phyloP scores from a whole-genome alignment of 768 basidiomycete species.

The Psilocybe tampanensis region DNA sequence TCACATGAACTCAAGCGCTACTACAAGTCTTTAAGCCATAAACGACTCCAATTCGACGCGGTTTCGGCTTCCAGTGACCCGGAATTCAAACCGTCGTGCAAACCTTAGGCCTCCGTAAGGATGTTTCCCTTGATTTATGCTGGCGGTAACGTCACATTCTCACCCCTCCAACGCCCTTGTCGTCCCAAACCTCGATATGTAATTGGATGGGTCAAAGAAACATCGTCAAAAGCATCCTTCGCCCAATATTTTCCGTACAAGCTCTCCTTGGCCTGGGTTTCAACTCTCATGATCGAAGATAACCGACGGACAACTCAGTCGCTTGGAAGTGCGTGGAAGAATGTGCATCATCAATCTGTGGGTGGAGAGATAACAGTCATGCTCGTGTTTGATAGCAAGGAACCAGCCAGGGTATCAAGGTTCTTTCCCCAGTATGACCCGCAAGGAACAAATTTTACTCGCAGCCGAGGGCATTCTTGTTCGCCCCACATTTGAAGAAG shows the following conservation, averaged over 20 bases:
- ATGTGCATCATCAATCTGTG: neutral
- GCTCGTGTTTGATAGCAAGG: neutral
- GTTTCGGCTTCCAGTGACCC: neutral
- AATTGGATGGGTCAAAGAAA: neutral
- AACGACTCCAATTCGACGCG: neutral
- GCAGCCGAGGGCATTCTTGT: neutral
- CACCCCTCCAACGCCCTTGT: neutral
- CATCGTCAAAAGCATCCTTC: neutral
- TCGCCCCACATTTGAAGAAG: too few species aligned
- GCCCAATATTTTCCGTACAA: neutral
- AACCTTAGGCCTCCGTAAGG: neutral
- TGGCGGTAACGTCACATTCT: neutral
- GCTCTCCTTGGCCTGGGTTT: neutral
- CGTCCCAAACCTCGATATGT: neutral
- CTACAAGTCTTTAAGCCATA: neutral
- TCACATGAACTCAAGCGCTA: neutral
- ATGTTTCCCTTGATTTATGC: neutral
- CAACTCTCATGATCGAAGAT: neutral
- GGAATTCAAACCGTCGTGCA: neutral
- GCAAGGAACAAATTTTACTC: neutral
- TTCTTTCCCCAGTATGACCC: neutral
- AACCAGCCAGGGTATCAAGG: neutral
- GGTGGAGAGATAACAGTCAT: neutral
- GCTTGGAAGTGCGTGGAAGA: neutral
- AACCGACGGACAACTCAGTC: neutral